These are phyloP conservation scores for Cynara cardunculus DNA, from an alignment of 129 eudicot genomes.

Conservation along the genomic window DNA sequence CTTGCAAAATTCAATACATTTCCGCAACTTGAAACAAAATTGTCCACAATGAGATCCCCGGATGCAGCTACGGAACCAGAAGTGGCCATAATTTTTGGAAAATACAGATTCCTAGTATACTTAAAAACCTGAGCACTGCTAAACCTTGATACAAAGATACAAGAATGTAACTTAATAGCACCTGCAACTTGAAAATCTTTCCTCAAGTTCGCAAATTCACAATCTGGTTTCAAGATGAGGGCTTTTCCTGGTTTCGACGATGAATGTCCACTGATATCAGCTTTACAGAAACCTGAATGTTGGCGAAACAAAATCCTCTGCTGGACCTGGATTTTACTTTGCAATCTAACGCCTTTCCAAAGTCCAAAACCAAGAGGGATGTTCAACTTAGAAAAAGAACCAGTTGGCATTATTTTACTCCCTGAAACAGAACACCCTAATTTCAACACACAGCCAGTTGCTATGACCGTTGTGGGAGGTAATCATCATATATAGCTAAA, in stretches of 20 bases:
- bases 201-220: conserved; percentile 21
- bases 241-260: neutral
- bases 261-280: neutral
- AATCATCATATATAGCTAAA: conserved; percentile 25
- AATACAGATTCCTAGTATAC: conserved; percentile 1
- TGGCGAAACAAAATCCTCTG: conserved; percentile 24
- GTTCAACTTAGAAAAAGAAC: conserved; percentile 49
- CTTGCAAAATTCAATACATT: conserved; percentile 40
- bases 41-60: conserved; percentile 68
- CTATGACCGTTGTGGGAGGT: conserved; percentile 9
- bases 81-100: conserved; percentile 54
- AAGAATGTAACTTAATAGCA: conserved; percentile 21
- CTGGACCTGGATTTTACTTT: conserved; percentile 12
- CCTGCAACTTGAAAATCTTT: conserved; percentile 22
- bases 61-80: conserved; percentile 60
- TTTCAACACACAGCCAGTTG: conserved; percentile 12
- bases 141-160: conserved; percentile 3
- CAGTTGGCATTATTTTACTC: conserved; percentile 40
- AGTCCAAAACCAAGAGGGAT: conserved; percentile 42
- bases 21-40: conserved; percentile 50
- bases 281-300: neutral
- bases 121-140: neutral
- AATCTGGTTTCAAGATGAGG: neutral
- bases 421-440: conserved; percentile 8
- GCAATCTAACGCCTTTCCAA: conserved; percentile 32